Percentiles rank a stretch among this genome's conserved stretches.
These are phyloP conservation scores for Chlorokybus atmophyticus DNA, from an alignment of 139 green algal species.

Conservation along the genomic window DNA sequence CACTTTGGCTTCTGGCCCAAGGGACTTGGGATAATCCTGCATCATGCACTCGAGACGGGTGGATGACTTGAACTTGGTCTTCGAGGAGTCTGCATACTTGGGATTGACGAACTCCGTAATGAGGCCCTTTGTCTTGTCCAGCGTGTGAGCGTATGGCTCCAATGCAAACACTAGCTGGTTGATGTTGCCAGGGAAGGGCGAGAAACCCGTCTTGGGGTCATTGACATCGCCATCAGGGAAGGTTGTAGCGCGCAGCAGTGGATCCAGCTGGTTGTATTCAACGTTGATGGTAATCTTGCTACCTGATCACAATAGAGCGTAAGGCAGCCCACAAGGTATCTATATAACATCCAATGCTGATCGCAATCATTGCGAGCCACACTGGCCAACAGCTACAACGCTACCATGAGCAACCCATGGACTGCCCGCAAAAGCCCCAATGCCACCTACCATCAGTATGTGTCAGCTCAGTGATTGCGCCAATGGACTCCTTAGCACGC, in stretches of 20 bases:
- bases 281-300: slow-evolving; percentile 84
- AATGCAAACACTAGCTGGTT: slow-evolving; percentile 74
- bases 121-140: slow-evolving; percentile 39
- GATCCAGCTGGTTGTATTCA: slow-evolving; percentile 98
- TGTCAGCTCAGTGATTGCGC: slow-evolving; percentile 38
- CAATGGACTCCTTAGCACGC: slow-evolving; percentile 90
- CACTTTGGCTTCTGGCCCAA: slow-evolving; percentile 43
- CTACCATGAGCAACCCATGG: no score
- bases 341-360: no score
- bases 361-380: background rate
- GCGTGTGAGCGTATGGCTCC: slow-evolving; percentile 50
- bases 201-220: slow-evolving; percentile 66
- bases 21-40: slow-evolving; percentile 60
- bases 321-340: no score
- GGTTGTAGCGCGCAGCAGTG: slow-evolving; percentile 65
- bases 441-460: slow-evolving; percentile 34
- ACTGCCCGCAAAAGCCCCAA: background rate
- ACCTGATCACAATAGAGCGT: slow-evolving; percentile 8
- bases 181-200: slow-evolving; percentile 74
- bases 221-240: slow-evolving; percentile 65
- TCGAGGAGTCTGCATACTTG: slow-evolving; percentile 81
- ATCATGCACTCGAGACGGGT: slow-evolving; percentile 99
- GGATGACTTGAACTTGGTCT: slow-evolving; percentile 78
- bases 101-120: slow-evolving; percentile 98
- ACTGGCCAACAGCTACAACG: no score